Conservation (phyloP, 805 yeast genomes). For the Wickerhamiella slavikovae region DNA sequence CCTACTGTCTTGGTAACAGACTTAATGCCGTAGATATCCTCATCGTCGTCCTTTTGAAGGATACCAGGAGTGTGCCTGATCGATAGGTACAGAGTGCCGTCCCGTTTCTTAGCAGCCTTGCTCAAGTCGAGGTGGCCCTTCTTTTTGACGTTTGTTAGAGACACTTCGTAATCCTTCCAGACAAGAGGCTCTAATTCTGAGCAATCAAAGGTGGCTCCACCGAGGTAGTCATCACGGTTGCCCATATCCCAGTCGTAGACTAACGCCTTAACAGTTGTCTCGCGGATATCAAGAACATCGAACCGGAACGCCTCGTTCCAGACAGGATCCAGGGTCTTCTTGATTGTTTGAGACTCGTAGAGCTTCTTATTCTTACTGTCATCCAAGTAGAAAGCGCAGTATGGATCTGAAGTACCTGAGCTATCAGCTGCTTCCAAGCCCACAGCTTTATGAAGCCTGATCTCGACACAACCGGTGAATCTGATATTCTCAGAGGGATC, state of each 20-base stretch:
- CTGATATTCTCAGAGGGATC: slow-evolving; percentile 59
- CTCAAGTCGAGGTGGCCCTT: too few species aligned
- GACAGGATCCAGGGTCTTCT: slow-evolving; percentile 76
- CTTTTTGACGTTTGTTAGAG: slow-evolving; percentile 21
- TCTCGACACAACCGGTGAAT: slow-evolving; percentile 49
- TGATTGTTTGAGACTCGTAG: slow-evolving; percentile 57
- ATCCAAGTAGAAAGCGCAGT: slow-evolving; percentile 45
- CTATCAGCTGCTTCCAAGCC: slow-evolving; percentile 70
- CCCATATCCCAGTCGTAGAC: slow-evolving; percentile 90
- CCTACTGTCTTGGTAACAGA: slow-evolving; percentile 11
- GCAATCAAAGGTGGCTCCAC: slow-evolving; percentile 38
- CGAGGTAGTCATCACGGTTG: slow-evolving; percentile 64
- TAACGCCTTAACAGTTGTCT: slow-evolving; percentile 20
- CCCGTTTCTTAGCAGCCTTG: slow-evolving; percentile 27
- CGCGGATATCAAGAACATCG: slow-evolving; percentile 6
- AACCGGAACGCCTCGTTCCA: slow-evolving; percentile 51
- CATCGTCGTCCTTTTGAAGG: slow-evolving; percentile 18
- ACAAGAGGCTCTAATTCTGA: slow-evolving; percentile 39
- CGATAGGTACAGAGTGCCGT: slow-evolving; percentile 40
- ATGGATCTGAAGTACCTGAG: slow-evolving; percentile 90
- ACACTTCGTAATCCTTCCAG: slow-evolving; percentile 30
- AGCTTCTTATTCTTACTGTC: slow-evolving; percentile 31
- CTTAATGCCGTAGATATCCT: slow-evolving; percentile 7
- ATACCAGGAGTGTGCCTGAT: slow-evolving; percentile 53
- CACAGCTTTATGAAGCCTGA: slow-evolving; percentile 42